phyloP scores from a whole-genome alignment of 2,329 filamentous ascomycete genomes.

The Albifimbria verrucaria region DNA sequence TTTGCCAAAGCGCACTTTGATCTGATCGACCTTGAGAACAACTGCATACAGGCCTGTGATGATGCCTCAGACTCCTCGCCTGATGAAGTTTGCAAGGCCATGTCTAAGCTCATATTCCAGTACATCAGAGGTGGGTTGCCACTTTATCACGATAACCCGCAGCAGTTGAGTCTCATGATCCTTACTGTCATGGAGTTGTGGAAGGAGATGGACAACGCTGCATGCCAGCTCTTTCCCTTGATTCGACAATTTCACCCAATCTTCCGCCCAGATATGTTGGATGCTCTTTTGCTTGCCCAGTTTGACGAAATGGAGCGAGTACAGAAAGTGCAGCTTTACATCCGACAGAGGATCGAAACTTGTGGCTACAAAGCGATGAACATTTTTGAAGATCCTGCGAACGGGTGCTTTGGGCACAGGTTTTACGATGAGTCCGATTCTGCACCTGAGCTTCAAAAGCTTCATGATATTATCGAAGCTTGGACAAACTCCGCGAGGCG shows the following conservation, averaged over 20 bases:
- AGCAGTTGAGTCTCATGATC: conserved; percentile 17
- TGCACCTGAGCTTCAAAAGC: conserved; percentile 5
- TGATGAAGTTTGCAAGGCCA: not conserved
- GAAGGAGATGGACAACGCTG: conserved; percentile 15
- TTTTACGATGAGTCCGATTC: conserved; percentile 20
- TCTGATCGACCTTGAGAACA: conserved; percentile 11
- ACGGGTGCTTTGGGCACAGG: conserved; percentile 23
- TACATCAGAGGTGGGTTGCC: conserved; percentile 10
- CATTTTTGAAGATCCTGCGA: conserved; percentile 18
- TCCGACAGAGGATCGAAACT: conserved; percentile 12
- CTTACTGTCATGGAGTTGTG: conserved; percentile 20
- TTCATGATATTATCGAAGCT: conserved; percentile 20
- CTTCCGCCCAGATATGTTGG: conserved; percentile 18
- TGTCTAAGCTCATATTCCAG: conserved; percentile 4
- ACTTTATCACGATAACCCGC: conserved; percentile 11
- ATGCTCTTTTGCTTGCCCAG: conserved; percentile 12
- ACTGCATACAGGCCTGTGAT: conserved; percentile 6
- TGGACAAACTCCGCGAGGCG: conserved; percentile 12
- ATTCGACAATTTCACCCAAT: conserved; percentile 17
- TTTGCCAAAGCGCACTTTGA: conserved; percentile 11
- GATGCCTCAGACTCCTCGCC: not conserved
- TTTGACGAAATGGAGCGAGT: conserved; percentile 15
- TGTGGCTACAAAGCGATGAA: conserved; percentile 11
- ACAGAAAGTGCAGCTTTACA: conserved; percentile 15
- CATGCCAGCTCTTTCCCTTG: conserved; percentile 15